Evolutionary conservation across 73 alveolate species (phyloP).

Genomic region (Paramecium primaurelia): DNA sequence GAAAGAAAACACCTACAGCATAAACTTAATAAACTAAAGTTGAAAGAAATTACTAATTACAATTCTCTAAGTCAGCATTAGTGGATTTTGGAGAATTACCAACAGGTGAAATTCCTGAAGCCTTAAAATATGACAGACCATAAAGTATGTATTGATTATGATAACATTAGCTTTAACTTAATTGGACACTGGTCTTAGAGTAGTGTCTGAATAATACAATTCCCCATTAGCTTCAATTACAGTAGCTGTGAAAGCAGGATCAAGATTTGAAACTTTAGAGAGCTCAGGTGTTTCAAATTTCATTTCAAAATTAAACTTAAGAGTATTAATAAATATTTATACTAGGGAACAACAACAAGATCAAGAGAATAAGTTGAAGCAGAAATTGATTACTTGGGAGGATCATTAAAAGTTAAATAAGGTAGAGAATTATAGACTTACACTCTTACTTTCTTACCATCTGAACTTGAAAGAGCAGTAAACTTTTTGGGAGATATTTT

Average conservation of each 20-base stretch:
- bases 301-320: slow-evolving; percentile 64
- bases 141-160: slow-evolving; percentile 58
- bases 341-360: slow-evolving; percentile 73
- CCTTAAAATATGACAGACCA: slow-evolving; percentile 84
- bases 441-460: slow-evolving; percentile 67
- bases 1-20: slow-evolving; percentile 19
- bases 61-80: slow-evolving; percentile 77
- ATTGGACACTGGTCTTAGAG: slow-evolving; percentile 51
- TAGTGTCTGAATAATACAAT: neutral
- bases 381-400: slow-evolving; percentile 71
- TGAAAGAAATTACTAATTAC: slow-evolving; percentile 36
- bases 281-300: slow-evolving; percentile 74
- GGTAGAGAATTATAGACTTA: slow-evolving; percentile 74
- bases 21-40: neutral
- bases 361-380: slow-evolving; percentile 66
- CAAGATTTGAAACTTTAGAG: slow-evolving; percentile 78
- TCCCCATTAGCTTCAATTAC: slow-evolving; percentile 59
- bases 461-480: slow-evolving; percentile 70
- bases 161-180: slow-evolving; percentile 32
- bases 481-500: slow-evolving; percentile 73
- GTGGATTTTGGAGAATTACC: slow-evolving; percentile 81
- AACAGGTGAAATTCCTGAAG: slow-evolving; percentile 85
- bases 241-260: slow-evolving; percentile 77
- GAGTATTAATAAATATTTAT: neutral
- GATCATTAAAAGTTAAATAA: slow-evolving; percentile 44